Evolutionary conservation across 495 filamentous ascomycete species (phyloP).

Genomic region (Penicillium dipodomyicola): DNA sequence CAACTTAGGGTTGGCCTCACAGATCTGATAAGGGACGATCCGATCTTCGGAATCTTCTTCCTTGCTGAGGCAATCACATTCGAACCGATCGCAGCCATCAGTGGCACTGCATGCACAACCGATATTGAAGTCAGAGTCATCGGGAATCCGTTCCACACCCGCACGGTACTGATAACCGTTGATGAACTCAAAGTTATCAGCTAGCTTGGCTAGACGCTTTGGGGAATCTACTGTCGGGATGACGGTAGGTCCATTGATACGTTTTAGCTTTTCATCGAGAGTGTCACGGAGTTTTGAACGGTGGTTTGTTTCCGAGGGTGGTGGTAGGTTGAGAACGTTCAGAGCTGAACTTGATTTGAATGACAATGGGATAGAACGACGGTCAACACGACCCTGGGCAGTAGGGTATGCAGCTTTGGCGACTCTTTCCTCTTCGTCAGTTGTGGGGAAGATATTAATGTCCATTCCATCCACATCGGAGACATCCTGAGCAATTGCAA

Average conservation of each 20-base stretch:
- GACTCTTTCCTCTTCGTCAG: constrained; percentile 22
- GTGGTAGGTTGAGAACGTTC: not conserved
- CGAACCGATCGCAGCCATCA: constrained; percentile 29
- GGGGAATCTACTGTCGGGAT: constrained; percentile 24
- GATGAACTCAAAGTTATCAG: constrained; percentile 45
- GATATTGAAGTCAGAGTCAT: constrained; percentile 42
- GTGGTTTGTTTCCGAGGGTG: not conserved
- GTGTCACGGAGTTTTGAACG: constrained; percentile 13
- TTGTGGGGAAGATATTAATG: constrained; percentile 26
- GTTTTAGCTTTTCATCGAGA: constrained; percentile 26
- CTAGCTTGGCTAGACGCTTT: constrained; percentile 22
- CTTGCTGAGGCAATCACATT: constrained; percentile 39
- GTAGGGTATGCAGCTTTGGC: constrained; percentile 25
- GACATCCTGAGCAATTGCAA: not conserved
- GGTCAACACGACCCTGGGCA: constrained; percentile 16
- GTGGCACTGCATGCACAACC: constrained; percentile 39
- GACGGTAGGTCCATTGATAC: constrained; percentile 32
- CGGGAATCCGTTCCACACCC: constrained; percentile 30
- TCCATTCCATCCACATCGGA: constrained; percentile 19
- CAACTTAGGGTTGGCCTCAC: not conserved
- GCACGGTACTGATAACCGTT: constrained; percentile 38
- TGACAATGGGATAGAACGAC: constrained; percentile 6
- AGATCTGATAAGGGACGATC: constrained; percentile 39
- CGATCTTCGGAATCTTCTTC: constrained; percentile 37
- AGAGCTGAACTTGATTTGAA: constrained; percentile 4